Conservation (phyloP, 306 rosid species). For the Dalbergia oliveri region DNA sequence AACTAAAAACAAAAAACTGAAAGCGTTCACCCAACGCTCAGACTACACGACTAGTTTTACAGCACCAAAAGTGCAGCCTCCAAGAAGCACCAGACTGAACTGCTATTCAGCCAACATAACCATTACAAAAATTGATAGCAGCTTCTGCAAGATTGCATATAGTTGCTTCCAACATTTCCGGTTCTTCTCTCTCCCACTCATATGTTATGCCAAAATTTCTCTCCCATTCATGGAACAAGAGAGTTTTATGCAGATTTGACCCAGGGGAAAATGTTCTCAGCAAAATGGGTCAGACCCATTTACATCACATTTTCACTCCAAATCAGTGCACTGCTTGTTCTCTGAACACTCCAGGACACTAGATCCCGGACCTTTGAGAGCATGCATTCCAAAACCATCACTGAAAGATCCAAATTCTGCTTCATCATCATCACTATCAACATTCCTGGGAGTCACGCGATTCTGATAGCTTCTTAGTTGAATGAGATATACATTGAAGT, state of each 20-base stretch:
- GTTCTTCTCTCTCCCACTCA: not conserved
- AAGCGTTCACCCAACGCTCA: not conserved
- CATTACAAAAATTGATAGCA: conserved; percentile 44
- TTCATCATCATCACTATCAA: conserved; percentile 91
- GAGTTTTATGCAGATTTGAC: conserved; percentile 3
- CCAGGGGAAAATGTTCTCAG: conserved; percentile 13
- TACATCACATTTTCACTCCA: conserved; percentile 27
- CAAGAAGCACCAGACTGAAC: conserved; percentile 40
- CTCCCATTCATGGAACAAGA: not conserved
- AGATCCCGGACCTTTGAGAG: conserved; percentile 48
- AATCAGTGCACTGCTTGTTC: conserved; percentile 66
- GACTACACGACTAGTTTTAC: conserved; percentile 36
- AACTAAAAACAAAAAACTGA: conserved; percentile 18
- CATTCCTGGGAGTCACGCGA: conserved; percentile 66
- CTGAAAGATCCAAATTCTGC: conserved; percentile 69
- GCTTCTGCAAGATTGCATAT: conserved; percentile 43
- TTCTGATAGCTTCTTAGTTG: conserved; percentile 85
- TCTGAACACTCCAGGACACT: conserved; percentile 53
- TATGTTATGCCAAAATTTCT: conserved; percentile 28
- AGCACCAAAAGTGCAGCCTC: conserved; percentile 50
- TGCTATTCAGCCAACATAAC: conserved; percentile 37
- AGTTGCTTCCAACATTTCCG: conserved; percentile 38
- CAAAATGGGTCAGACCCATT: conserved; percentile 41
- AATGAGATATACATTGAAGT: conserved; percentile 80
- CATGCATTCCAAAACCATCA: conserved; percentile 64